Base-by-base conservation (phyloP, 805 yeast species). In the Pachysolen tannophilus region DNA sequence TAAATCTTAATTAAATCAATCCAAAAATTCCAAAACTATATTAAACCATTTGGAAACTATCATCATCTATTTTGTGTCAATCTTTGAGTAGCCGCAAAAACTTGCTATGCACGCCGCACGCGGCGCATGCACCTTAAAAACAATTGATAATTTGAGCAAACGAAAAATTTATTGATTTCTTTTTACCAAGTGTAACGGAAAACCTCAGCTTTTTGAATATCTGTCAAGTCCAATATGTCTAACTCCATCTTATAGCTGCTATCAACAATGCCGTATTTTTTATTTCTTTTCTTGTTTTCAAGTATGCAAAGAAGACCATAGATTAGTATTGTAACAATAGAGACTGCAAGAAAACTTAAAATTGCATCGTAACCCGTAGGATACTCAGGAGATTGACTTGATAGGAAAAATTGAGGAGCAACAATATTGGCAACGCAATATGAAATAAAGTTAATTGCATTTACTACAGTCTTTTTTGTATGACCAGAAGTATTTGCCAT, bases 361-460 rank as follows among this genome's bases (percentile, higher is more conserved):
- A 38, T 34, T 9, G 58, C 53, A 5, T 52, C 46, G 14, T 43
- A 41, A 26, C 50, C 55, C 11, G 48, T 42, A 11, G 21, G 14
- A 43, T 60, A 68, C 38, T 65, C 52, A 32, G 79, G 78, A 6
- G 65, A 60, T 42, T 66, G 67, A n/a, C 45, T 49, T 7, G 46
- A 54, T 47, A 61, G 59, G 78, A 78, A 75, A 24, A 74, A 46
- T 47, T 73, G 80, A 4, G 80, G 78, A 4, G 76, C 66, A 20
- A 73, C 65, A 24, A 74, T 60, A 43, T 75, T 74, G 7, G 73
- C 58, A 33, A 72, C 42, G 39, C 70, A 58, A 39, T 67, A 73
- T 14, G 61, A 60, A n/a, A 61, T 52, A 68, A 69, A 60, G 19
- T 58, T 53, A 41, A 65, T 43, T 19, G 62, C 69, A 40, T 61